Conservation (phyloP, 1,139 yeast species). For the Scheffersomyces cryptocercus region DNA sequence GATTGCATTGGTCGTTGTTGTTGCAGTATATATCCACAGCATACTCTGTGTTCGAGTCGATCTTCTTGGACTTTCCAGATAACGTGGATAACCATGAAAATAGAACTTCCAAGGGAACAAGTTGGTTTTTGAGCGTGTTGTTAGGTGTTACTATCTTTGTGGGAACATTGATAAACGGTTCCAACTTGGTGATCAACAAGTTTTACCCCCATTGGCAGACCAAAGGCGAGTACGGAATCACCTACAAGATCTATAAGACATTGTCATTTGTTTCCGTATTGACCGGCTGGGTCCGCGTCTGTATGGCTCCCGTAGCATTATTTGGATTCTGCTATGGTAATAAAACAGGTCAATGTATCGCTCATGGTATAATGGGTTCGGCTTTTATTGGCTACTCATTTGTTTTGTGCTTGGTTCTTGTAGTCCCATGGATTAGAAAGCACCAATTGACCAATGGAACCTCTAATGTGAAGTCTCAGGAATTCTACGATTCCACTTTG, state of each 20-base stretch:
- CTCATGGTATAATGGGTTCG: constrained; percentile 96
- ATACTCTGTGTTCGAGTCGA: constrained; percentile 56
- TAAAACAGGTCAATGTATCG: constrained; percentile 90
- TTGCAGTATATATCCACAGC: constrained; percentile 49
- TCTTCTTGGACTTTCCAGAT: constrained; percentile 63
- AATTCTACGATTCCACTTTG: constrained; percentile 75
- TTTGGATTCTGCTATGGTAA: constrained; percentile 74
- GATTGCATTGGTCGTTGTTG: constrained; percentile 44
- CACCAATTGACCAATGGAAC: constrained; percentile 26
- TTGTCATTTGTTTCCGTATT: constrained; percentile 48
- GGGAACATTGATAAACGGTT: constrained; percentile 58
- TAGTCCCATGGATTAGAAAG: constrained; percentile 66
- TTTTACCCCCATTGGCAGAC: constrained; percentile 27
- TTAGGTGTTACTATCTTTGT: constrained; percentile 49
- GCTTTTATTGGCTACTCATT: constrained; percentile 82
- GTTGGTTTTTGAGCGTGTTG: constrained; percentile 55
- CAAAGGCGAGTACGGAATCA: constrained; percentile 9
- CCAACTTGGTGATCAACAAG: constrained; percentile 43
- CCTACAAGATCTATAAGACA: constrained; percentile 39
- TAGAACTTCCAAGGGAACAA: constrained; percentile 63
- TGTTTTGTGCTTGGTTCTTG: constrained; percentile 61
- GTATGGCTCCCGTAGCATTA: constrained; percentile 80
- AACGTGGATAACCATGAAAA: constrained; percentile 61
- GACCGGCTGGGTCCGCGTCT: constrained; percentile 69
- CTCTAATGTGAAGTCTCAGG: constrained; percentile 63